A percentile compares a stretch with the other conserved stretches of the same genome.
These are phyloP conservation scores for Ustilago sp. DNA, from an alignment of 1,284 basidiomycete species.

Conservation along the genomic window DNA sequence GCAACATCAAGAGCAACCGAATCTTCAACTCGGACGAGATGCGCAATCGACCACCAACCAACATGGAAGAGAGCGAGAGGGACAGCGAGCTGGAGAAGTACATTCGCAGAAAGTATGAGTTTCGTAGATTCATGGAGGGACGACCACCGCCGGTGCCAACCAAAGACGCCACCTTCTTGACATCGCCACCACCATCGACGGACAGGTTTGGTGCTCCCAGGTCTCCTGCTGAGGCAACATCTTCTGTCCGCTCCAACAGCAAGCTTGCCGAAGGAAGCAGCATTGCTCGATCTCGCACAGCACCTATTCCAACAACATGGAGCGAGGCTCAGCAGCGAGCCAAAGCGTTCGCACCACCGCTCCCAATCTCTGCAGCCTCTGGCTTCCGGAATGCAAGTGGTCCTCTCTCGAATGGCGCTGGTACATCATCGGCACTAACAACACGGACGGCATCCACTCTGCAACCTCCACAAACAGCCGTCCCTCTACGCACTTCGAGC, in stretches of 20 bases:
- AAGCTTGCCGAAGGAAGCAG: constrained; percentile 25
- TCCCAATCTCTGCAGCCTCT: constrained; percentile 24
- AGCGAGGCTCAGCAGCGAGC: constrained; percentile 48
- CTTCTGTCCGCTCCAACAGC: constrained; percentile 4
- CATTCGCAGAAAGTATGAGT: constrained; percentile 77
- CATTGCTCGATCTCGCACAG: constrained; percentile 52
- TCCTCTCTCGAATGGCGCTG: neutral
- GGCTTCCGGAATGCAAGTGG: constrained; percentile 19
- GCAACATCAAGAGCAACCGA: constrained; percentile 81
- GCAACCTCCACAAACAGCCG: constrained; percentile 18
- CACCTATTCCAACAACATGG: constrained; percentile 57
- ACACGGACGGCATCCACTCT: constrained; percentile 13
- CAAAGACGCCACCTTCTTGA: constrained; percentile 55
- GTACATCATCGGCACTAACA: constrained; percentile 6
- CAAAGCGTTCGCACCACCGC: constrained; percentile 29
- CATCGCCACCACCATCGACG: constrained; percentile 25
- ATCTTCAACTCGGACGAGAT: constrained; percentile 81
- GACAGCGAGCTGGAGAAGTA: constrained; percentile 84
- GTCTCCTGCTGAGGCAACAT: constrained; percentile 16
- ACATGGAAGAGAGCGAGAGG: constrained; percentile 80
- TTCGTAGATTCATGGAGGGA: constrained; percentile 54
- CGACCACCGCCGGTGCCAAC: constrained; percentile 55
- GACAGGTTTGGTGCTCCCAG: constrained; percentile 2
- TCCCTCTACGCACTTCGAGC: constrained; percentile 38
- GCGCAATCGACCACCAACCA: constrained; percentile 81